Conservation (phyloP, 2,329 filamentous ascomycete species). For the Epicoccum nigrum region DNA sequence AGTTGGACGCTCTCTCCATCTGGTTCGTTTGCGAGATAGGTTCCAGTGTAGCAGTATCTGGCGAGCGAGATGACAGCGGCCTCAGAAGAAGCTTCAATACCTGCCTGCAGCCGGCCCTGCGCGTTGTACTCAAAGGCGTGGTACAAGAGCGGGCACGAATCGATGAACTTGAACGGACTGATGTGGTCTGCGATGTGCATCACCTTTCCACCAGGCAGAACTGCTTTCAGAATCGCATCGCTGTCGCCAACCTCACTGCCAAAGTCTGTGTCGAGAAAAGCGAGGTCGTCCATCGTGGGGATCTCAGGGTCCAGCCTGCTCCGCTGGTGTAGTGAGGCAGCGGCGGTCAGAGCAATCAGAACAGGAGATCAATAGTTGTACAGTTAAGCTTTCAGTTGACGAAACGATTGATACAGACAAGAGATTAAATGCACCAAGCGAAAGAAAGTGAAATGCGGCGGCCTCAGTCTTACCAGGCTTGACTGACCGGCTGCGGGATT, state of each 20-base stretch:
- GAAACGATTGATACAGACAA: not conserved
- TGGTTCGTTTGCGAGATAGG: conserved; percentile 39
- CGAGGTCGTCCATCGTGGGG: conserved; percentile 31
- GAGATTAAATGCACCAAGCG: not conserved
- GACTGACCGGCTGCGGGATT: conserved; percentile 16
- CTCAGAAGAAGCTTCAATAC: conserved; percentile 47
- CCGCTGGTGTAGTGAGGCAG: conserved; percentile 6
- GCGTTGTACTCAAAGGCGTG: conserved; percentile 48
- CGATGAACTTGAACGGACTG: conserved; percentile 38
- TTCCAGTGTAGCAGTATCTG: conserved; percentile 51
- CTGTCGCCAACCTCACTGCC: conserved; percentile 14
- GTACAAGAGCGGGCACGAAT: conserved; percentile 48
- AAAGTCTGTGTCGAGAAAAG: conserved; percentile 25
- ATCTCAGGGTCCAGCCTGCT: conserved; percentile 3
- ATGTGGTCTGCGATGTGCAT: conserved; percentile 43
- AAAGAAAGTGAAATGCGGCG: conserved; percentile 4
- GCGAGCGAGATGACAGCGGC: conserved; percentile 47
- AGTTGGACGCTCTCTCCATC: conserved; percentile 38
- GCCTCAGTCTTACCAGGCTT: conserved; percentile 19
- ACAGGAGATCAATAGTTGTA: not conserved
- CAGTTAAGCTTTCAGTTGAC: too few species aligned
- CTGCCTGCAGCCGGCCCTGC: conserved; percentile 39
- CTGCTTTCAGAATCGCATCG: conserved; percentile 41
- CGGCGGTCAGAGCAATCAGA: not conserved
- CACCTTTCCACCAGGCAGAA: conserved; percentile 39